Base-by-base conservation (phyloP, 305 asterid species). In the Ajuga reptans region DNA sequence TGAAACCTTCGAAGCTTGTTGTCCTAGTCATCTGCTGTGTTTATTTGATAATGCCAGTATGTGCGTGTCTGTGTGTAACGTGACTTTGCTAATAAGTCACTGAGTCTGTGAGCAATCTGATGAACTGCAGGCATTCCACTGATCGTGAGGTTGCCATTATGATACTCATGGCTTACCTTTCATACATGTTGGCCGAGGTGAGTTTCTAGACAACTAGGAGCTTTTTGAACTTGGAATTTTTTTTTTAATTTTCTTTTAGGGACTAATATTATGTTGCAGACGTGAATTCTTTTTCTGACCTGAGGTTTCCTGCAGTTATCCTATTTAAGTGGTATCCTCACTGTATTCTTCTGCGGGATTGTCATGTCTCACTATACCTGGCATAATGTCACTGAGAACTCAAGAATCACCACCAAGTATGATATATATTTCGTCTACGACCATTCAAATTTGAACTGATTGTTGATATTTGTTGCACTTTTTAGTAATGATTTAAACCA, bases 131-230 rank as follows among this genome's bases (percentile, higher is more conserved):
- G 85, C 99, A 93, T 75, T 91, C 97, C 42, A 93, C 99, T 63
- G 99, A 93, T 80, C 97, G 97, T 46, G 99, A 93, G 85, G 93
- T 93, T 54, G 99, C 99, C 64, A 81, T 93, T 72, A 89, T 94
- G 99, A 89, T 94, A 81, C 96, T 91, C 53, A 89, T 94, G 99
- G 91, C 99, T 43, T 93, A 91, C 76, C 89, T 93, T 65, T 93
- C 99, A 14, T 93, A 93, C 80, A 87, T 89, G 96, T 75, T 91
- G 69, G 85, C 99, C 62, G 99, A 93, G 81, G 99, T 93, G 85
- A 80, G 97, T 80, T 71, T 72, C 60, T 53, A 58, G 42, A 29
- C 9, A 9, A 42, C 17, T 31, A 10, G 54, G 42, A 39, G 55
- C 31, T 18, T 21, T 56, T 50, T 58, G 49, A 49, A 36, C 64